phyloP scores from a whole-genome alignment of 192 early-diverging fungal genomes.

The Dissophora globulifera region DNA sequence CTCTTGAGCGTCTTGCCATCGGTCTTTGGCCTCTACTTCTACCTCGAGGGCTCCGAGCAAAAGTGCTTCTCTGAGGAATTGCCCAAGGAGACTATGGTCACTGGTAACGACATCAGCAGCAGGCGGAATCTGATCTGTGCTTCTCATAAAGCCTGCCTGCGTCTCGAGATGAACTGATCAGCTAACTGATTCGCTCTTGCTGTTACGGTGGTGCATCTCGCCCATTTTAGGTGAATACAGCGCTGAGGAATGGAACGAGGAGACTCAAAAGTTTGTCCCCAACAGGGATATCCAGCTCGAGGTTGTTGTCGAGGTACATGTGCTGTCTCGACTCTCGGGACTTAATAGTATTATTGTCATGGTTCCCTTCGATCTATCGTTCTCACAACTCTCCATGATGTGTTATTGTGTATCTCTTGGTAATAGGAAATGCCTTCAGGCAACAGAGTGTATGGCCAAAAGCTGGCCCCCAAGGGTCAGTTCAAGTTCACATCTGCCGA shows the following conservation, averaged over 20 bases:
- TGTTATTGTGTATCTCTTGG: no score
- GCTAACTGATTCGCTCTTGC: no score
- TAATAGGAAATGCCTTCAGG: conserved; percentile 60
- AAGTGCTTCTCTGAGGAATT: conserved; percentile 97
- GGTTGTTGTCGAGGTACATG: conserved; percentile 78
- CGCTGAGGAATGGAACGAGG: conserved; percentile 82
- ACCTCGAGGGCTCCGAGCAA: conserved; percentile 85
- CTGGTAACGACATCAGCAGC: conserved; percentile 69
- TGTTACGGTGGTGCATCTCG: no score
- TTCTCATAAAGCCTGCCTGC: no score
- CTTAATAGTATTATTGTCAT: no score
- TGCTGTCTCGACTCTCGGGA: no score
- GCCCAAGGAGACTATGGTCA: conserved; percentile 86
- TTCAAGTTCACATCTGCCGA: conserved; percentile 94
- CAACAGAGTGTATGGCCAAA: conserved; percentile 75
- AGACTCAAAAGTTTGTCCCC: conserved; percentile 65
- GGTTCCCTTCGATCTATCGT: no score
- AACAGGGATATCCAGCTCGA: conserved; percentile 72
- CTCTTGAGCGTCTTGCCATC: conserved; percentile 40
- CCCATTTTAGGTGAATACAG: conserved; percentile 67
- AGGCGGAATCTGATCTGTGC: no score
- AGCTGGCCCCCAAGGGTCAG: conserved; percentile 74
- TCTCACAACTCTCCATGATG: no score
- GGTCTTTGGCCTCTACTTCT: conserved; percentile 83
- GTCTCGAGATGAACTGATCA: no score